A percentile compares a stretch with the other conserved stretches of the same genome.
Evolutionary conservation across 805 yeast species (phyloP).

Genomic region (Starmerella sp.): DNA sequence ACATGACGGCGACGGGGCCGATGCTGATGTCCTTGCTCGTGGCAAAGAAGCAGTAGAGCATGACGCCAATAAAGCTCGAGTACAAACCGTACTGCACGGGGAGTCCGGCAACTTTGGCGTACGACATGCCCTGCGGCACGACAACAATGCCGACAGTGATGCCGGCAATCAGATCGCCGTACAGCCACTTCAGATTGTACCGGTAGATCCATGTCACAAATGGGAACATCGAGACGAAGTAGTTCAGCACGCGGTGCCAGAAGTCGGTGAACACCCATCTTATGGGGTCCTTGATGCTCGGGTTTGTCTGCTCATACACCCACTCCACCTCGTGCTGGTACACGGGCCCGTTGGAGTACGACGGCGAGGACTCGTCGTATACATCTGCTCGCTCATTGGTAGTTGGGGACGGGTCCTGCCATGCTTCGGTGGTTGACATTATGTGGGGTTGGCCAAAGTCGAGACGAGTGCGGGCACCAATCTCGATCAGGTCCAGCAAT

Average conservation of each 20-base stretch:
- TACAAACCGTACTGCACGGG: constrained; percentile 78
- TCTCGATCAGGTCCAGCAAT: not conserved
- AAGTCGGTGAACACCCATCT: constrained; percentile 16
- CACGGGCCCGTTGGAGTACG: not conserved
- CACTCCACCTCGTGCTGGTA: constrained; percentile 8
- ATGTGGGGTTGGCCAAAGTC: not conserved
- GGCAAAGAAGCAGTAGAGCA: constrained; percentile 81
- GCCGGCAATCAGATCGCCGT: constrained; percentile 80
- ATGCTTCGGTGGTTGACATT: not conserved
- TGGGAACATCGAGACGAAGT: constrained; percentile 62
- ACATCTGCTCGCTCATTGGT: not conserved
- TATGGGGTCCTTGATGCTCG: constrained; percentile 16
- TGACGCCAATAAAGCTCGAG: constrained; percentile 84
- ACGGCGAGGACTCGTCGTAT: not conserved
- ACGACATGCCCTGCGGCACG: constrained; percentile 94
- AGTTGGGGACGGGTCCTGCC: not conserved
- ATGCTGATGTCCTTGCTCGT: constrained; percentile 92
- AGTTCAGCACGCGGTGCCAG: constrained; percentile 29
- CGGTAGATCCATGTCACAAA: constrained; percentile 73
- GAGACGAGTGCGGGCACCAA: not conserved
- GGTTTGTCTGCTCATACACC: constrained; percentile 13
- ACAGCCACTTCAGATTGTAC: constrained; percentile 69
- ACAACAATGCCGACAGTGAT: constrained; percentile 85
- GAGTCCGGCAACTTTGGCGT: constrained; percentile 76
- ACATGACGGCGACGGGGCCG: constrained; percentile 97